A percentile compares a stretch with the other conserved stretches of the same genome.
Evolutionary conservation across 2,329 filamentous ascomycete genomes (phyloP).

Genomic region (Balansia obtecta): DNA sequence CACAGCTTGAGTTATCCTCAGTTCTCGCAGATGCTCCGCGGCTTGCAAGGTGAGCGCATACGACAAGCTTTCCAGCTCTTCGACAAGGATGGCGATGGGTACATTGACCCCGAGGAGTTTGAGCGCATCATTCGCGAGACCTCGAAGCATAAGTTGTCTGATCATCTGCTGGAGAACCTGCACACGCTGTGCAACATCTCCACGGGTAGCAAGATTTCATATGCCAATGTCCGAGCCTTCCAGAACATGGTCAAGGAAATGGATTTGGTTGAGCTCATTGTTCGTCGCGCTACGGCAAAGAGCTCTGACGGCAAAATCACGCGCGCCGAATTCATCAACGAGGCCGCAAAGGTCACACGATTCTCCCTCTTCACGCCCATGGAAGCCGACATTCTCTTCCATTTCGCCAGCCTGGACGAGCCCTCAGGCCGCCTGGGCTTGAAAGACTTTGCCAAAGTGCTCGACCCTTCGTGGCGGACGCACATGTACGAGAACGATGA

Average conservation of each 20-base stretch:
- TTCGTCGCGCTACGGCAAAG: conserved; percentile 74
- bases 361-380: conserved; percentile 97
- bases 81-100: conserved; percentile 85
- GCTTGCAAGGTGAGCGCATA: conserved; percentile 89
- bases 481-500: conserved; percentile 40
- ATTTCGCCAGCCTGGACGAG: conserved; percentile 88
- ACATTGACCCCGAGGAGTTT: conserved; percentile 91
- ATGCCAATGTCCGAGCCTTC: conserved; percentile 94
- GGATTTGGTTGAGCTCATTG: conserved; percentile 90
- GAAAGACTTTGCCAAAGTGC: conserved; percentile 82
- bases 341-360: conserved; percentile 79
- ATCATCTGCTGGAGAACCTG: conserved; percentile 85
- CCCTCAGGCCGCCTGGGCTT: conserved; percentile 75
- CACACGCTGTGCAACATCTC: conserved; percentile 92
- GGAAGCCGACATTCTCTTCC: conserved; percentile 97
- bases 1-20: conserved; percentile 91
- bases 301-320: conserved; percentile 88
- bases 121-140: conserved; percentile 94
- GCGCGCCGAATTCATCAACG: conserved; percentile 83
- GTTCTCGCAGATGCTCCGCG: conserved; percentile 96
- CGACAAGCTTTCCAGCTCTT: conserved; percentile 88
- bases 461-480: conserved; percentile 83
- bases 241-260: conserved; percentile 97
- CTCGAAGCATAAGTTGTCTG: conserved; percentile 88
- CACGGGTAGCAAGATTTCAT: conserved; percentile 83